phyloP scores from a whole-genome alignment of 108 stramenopile genomes.

The Aurantiochytrium sp. region DNA sequence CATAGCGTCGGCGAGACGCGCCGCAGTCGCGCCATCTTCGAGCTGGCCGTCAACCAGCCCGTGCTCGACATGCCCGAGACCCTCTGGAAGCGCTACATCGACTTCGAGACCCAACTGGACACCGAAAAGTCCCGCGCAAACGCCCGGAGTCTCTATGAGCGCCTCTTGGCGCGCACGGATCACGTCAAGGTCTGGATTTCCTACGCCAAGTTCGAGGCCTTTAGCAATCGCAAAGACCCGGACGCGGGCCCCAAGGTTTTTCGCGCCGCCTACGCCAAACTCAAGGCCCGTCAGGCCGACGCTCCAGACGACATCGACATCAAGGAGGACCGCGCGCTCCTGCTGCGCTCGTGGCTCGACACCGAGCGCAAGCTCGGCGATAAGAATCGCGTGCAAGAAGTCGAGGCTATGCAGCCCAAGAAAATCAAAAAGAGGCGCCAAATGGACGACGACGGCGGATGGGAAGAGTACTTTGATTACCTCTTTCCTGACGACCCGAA shows the following conservation, averaged over 20 bases:
- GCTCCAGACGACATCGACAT: constrained; percentile 48
- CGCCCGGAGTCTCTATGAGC: constrained; percentile 76
- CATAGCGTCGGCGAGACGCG: constrained; percentile 84
- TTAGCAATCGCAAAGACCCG: constrained; percentile 44
- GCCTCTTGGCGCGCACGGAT: constrained; percentile 82
- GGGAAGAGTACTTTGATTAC: constrained; percentile 95
- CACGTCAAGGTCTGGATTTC: constrained; percentile 85
- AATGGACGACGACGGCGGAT: constrained; percentile 71
- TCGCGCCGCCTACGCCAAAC: constrained; percentile 72
- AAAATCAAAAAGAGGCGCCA: constrained; percentile 87
- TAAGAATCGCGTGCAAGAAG: constrained; percentile 59
- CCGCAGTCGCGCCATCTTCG: constrained; percentile 87
- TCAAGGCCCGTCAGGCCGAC: constrained; percentile 62
- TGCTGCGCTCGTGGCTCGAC: constrained; percentile 89
- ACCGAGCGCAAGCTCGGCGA: constrained; percentile 76
- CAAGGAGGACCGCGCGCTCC: constrained; percentile 83
- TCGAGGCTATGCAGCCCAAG: constrained; percentile 79
- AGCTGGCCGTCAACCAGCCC: constrained; percentile 82
- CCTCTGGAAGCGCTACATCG: constrained; percentile 95
- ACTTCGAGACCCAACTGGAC: constrained; percentile 82
- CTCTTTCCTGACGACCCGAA: constrained; percentile 92
- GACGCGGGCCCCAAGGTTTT: constrained; percentile 69
- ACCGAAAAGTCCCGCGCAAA: constrained; percentile 51
- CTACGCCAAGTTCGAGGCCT: constrained; percentile 51
- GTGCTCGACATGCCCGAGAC: constrained; percentile 94